phyloP scores from a whole-genome alignment of 495 filamentous ascomycete species.

The Podospora pseudopauciseta region DNA sequence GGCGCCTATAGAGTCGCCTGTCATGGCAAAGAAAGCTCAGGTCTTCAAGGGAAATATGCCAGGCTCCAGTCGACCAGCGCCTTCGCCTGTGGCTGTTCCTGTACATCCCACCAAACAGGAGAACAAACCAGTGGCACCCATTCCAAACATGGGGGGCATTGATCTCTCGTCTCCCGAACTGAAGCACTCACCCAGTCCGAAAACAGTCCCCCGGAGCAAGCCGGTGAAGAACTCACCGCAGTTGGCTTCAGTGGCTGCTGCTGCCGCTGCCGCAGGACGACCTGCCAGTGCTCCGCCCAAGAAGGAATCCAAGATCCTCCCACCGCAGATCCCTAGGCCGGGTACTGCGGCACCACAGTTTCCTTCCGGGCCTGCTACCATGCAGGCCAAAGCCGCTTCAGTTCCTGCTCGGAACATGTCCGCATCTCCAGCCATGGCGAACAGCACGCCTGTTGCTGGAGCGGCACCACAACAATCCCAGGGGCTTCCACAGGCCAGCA shows the following conservation, averaged over 20 bases:
- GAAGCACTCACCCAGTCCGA: constrained; percentile 21
- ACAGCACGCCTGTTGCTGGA: constrained; percentile 12
- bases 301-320: constrained; percentile 37
- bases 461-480: constrained; percentile 8
- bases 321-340: constrained; percentile 33
- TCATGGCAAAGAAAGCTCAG: constrained; percentile 11
- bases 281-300: constrained; percentile 23
- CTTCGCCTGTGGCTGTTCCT: constrained; percentile 7
- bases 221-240: constrained; percentile 21
- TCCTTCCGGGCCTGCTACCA: neutral
- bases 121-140: constrained; percentile 43
- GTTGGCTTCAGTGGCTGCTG: constrained; percentile 12
- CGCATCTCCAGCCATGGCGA: constrained; percentile 9
- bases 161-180: constrained; percentile 28
- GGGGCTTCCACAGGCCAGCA: constrained; percentile 12
- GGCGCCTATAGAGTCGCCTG: constrained; percentile 25
- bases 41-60: constrained; percentile 1
- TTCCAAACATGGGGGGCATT: constrained; percentile 45
- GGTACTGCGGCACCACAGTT: constrained; percentile 15
- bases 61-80: constrained; percentile 23
- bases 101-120: constrained; percentile 24
- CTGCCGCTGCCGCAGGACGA: constrained; percentile 17
- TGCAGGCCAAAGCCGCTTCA: constrained; percentile 18
- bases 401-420: constrained; percentile 12
- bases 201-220: constrained; percentile 19